Evolutionary conservation across 2,329 filamentous ascomycete genomes (phyloP).

Genomic region (Verticillium zaregamsianum): DNA sequence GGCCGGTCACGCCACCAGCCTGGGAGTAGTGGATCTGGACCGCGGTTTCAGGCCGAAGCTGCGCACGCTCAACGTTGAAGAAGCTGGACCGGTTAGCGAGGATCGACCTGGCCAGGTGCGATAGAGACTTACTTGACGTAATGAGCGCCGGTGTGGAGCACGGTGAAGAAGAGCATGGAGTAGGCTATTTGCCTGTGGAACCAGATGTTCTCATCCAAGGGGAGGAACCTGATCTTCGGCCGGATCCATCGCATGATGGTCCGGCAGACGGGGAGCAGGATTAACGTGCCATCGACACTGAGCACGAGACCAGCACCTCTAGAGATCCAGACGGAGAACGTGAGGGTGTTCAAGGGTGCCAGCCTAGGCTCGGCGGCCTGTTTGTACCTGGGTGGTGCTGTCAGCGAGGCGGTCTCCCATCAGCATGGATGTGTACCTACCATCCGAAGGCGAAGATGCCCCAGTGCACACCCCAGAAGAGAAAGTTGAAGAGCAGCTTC

Average conservation of each 20-base stretch:
- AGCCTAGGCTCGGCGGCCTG: conserved; percentile 67
- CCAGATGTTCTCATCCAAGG: conserved; percentile 95
- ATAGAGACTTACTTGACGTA: conserved; percentile 77
- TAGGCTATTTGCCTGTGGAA: conserved; percentile 96
- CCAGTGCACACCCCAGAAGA: conserved; percentile 78
- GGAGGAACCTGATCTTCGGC: conserved; percentile 82
- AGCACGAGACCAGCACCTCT: conserved; percentile 86
- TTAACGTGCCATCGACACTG: conserved; percentile 78
- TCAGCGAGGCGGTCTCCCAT: conserved; percentile 13
- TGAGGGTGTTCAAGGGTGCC: conserved; percentile 72
- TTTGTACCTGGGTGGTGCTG: conserved; percentile 59
- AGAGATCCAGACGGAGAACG: conserved; percentile 92
- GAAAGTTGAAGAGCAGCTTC: conserved; percentile 73
- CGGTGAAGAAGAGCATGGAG: conserved; percentile 75
- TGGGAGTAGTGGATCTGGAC: conserved; percentile 89
- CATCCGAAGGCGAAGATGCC: conserved; percentile 81
- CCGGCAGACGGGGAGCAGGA: conserved; percentile 90
- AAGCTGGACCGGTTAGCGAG: conserved; percentile 55
- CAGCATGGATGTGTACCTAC: conserved; percentile 45
- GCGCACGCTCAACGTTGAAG: conserved; percentile 85
- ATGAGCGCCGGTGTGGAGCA: conserved; percentile 72
- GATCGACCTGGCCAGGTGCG: conserved; percentile 6
- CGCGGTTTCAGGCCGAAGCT: conserved; percentile 76
- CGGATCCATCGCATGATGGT: conserved; percentile 81
- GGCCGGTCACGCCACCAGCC: conserved; percentile 87